Percentiles rank a stretch among this genome's conserved stretches.
Evolutionary conservation across 2,329 filamentous ascomycete species (phyloP).

Genomic region (Daldinia sp.): DNA sequence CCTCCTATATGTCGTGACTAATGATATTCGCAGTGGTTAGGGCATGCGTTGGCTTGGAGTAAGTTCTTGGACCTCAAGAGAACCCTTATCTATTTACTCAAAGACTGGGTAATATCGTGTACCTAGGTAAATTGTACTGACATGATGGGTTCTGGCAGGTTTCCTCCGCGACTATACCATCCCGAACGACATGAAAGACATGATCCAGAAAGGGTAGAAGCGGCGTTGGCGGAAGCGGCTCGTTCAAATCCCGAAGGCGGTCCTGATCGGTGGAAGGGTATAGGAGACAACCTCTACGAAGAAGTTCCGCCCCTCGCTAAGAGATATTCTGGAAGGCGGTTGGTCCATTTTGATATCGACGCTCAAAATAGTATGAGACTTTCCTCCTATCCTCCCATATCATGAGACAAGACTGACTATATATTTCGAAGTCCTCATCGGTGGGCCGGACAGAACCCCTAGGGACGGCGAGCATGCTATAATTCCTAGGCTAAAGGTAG

Average conservation of each 20-base stretch:
- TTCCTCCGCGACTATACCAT: conserved; percentile 45
- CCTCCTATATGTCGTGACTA: conserved; percentile 1
- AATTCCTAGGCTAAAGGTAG: conserved; percentile 42
- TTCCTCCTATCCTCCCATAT: not conserved
- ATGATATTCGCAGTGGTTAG: conserved; percentile 39
- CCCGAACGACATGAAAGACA: conserved; percentile 27
- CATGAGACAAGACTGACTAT: not conserved
- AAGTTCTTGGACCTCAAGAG: not conserved
- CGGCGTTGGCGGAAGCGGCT: not conserved
- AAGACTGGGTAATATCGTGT: not conserved
- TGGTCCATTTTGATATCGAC: conserved; percentile 46
- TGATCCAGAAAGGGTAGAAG: not conserved
- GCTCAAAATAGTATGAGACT: conserved; percentile 38
- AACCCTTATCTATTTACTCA: not conserved
- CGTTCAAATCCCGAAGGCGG: not conserved
- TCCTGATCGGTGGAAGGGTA: conserved; percentile 16
- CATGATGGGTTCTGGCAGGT: conserved; percentile 25
- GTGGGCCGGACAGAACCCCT: conserved; percentile 19
- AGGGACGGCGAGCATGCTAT: conserved; percentile 39
- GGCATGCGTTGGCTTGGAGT: conserved; percentile 43
- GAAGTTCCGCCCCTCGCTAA: conserved; percentile 26
- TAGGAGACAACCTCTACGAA: conserved; percentile 40
- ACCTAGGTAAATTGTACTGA: conserved; percentile 7
- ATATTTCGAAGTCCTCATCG: conserved; percentile 37
- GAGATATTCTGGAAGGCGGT: conserved; percentile 38